Conservation (phyloP, 2,329 filamentous ascomycete species). For the Cadophora sp. region DNA sequence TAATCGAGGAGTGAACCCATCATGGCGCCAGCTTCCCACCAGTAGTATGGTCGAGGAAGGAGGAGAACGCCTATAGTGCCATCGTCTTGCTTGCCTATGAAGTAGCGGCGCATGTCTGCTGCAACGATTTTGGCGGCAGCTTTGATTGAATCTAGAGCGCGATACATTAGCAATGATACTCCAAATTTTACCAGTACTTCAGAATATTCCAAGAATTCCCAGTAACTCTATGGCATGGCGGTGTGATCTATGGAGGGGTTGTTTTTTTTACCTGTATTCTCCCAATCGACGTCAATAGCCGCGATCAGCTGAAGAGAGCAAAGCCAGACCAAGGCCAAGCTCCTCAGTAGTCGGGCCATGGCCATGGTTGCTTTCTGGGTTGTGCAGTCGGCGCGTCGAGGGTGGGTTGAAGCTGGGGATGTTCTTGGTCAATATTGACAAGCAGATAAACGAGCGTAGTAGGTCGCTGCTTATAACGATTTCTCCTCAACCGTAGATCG, state of each 20-base stretch:
- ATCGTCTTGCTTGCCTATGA: constrained; percentile 56
- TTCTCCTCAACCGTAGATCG: not conserved
- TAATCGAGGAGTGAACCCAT: constrained; percentile 76
- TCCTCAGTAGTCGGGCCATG: constrained; percentile 6
- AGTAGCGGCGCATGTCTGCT: constrained; percentile 56
- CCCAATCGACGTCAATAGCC: constrained; percentile 19
- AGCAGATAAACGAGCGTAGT: constrained; percentile 8
- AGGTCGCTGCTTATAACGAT: not conserved
- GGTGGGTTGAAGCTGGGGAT: not conserved
- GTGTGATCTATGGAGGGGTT: not conserved
- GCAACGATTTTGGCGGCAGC: constrained; percentile 44
- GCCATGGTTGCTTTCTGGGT: constrained; percentile 4
- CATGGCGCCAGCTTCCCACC: constrained; percentile 73
- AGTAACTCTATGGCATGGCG: too few species aligned
- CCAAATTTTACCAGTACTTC: not conserved
- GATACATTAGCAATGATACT: not conserved
- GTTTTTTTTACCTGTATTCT: constrained; percentile 14
- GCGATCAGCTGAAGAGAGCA: not conserved
- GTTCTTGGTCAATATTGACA: constrained; percentile 1
- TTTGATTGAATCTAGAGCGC: constrained; percentile 41
- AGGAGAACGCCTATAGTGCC: constrained; percentile 56
- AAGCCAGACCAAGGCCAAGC: constrained; percentile 15
- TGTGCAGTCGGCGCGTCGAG: not conserved
- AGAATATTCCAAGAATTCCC: too few species aligned
- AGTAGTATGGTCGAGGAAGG: constrained; percentile 58